These are phyloP conservation scores for Moricandia arvensis DNA, from an alignment of 345 rosid species.

Conservation along the genomic window DNA sequence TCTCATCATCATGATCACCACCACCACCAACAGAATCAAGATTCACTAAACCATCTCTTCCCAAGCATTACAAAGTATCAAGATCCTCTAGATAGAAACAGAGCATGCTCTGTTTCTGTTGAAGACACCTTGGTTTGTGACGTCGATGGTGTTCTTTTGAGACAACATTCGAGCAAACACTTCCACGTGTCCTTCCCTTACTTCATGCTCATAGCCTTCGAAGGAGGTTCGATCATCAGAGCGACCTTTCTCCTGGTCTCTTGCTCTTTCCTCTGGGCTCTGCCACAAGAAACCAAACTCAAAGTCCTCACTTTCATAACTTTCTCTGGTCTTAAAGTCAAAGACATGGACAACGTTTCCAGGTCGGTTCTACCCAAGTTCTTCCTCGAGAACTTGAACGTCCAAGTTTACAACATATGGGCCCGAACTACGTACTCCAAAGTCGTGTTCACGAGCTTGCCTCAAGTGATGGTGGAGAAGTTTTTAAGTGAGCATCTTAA, in stretches of 20 bases:
- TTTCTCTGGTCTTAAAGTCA: constrained; percentile 66
- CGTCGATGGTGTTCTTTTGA: constrained; percentile 58
- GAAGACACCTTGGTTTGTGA: constrained; percentile 56
- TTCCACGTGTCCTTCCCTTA: constrained; percentile 73
- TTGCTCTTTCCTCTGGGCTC: constrained; percentile 56
- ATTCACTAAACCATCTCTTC: constrained; percentile 28
- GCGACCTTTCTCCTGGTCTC: constrained; percentile 58
- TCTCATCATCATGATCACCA: constrained; percentile 14
- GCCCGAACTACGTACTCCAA: constrained; percentile 40
- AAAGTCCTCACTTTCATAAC: constrained; percentile 66
- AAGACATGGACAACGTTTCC: constrained; percentile 55
- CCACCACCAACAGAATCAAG: constrained; percentile 32
- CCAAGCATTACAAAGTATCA: constrained; percentile 42
- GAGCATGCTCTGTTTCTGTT: constrained; percentile 33
- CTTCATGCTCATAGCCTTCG: constrained; percentile 94
- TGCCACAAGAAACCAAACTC: constrained; percentile 51
- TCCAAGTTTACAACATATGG: constrained; percentile 54
- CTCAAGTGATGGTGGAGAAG: constrained; percentile 76
- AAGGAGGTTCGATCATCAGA: constrained; percentile 79
- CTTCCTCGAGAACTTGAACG: constrained; percentile 75
- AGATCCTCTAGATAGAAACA: constrained; percentile 37
- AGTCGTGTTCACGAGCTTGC: constrained; percentile 67
- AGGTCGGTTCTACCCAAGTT: constrained; percentile 92
- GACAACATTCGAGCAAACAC: constrained; percentile 35
- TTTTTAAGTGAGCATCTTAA: constrained; percentile 67